Evolutionary conservation across 1,284 basidiomycete genomes (phyloP).

Genomic region (Papiliotrema fonsecae): DNA sequence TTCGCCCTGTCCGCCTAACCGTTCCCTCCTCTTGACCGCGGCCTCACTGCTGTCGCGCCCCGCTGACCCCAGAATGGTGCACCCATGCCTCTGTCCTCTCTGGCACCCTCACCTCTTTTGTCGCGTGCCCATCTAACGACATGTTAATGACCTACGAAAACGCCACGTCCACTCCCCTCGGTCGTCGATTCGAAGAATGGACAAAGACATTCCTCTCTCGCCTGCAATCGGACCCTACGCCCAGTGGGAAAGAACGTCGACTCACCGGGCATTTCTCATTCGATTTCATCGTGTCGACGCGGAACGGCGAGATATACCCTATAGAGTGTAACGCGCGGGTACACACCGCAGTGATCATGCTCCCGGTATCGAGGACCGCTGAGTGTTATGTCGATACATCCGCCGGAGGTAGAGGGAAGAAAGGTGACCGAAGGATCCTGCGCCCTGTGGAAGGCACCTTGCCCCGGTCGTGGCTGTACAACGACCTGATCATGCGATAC

Average conservation of each 20-base stretch:
- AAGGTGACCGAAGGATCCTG: slow-evolving; percentile 17
- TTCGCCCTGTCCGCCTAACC: no score
- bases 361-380: slow-evolving; percentile 27
- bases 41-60: neutral
- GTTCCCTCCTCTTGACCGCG: neutral
- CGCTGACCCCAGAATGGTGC: slow-evolving; percentile 42
- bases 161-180: slow-evolving; percentile 34
- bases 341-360: slow-evolving; percentile 48
- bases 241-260: slow-evolving; percentile 15
- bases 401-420: slow-evolving; percentile 5
- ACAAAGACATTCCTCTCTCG: slow-evolving; percentile 40
- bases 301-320: slow-evolving; percentile 42
- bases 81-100: slow-evolving; percentile 49
- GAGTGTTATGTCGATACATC: slow-evolving; percentile 17
- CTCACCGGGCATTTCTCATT: slow-evolving; percentile 50
- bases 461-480: slow-evolving; percentile 44
- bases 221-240: slow-evolving; percentile 27
- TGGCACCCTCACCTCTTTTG: slow-evolving; percentile 47
- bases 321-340: slow-evolving; percentile 51
- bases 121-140: slow-evolving; percentile 49
- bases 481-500: slow-evolving; percentile 43
- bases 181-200: slow-evolving; percentile 42
- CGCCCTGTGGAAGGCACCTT: slow-evolving; percentile 18
- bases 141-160: slow-evolving; percentile 51
- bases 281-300: slow-evolving; percentile 47